These are phyloP conservation scores for Arabidopsis arenosa DNA, from an alignment of 345 rosid genomes.

Conservation along the genomic window DNA sequence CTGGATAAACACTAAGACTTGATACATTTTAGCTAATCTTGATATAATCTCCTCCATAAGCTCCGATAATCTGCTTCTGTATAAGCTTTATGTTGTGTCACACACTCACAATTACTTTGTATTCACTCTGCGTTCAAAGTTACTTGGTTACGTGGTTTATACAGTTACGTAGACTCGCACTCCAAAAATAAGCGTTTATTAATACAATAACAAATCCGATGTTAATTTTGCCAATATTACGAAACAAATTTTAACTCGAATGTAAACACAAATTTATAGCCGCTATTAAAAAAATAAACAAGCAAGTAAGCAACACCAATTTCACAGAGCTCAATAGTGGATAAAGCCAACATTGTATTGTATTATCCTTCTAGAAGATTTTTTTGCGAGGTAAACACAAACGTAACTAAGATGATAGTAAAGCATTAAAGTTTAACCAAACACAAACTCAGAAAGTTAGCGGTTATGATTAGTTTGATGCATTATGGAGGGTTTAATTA, in stretches of 20 bases:
- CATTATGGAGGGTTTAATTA: slow-evolving; percentile 20
- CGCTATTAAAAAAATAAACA: background rate
- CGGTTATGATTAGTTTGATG: slow-evolving; percentile 12
- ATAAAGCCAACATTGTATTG: background rate
- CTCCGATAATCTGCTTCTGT: too few relatives aligned
- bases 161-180: too few relatives aligned
- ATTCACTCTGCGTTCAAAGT: background rate
- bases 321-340: background rate
- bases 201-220: background rate
- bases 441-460: background rate
- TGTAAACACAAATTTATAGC: background rate
- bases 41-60: background rate
- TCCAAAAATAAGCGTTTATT: too few relatives aligned
- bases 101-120: background rate
- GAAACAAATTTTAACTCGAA: background rate
- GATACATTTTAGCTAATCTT: background rate
- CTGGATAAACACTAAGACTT: background rate
- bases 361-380: slow-evolving; percentile 1
- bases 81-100: too few relatives aligned
- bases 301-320: background rate
- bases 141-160: background rate
- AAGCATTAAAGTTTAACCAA: slow-evolving; percentile 13
- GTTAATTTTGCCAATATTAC: background rate
- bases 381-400: background rate
- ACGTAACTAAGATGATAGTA: background rate